phyloP scores from a whole-genome alignment of 2,329 filamentous ascomycete species.

The Bisporella sp. region DNA sequence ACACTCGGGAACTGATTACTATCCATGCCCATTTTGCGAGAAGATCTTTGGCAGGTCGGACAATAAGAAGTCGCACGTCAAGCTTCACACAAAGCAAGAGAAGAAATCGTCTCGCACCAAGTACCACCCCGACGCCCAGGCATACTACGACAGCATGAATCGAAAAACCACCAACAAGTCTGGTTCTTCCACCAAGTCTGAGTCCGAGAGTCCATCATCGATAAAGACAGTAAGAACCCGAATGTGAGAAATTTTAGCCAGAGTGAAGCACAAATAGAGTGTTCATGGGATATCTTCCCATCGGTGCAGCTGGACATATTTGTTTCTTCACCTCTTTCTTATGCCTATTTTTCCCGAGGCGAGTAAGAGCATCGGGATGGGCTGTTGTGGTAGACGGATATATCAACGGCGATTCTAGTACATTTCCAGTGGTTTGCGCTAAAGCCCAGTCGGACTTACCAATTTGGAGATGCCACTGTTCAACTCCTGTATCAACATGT shows the following conservation, averaged over 20 bases:
- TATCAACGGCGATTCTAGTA: not conserved
- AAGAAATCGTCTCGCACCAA: constrained; percentile 10
- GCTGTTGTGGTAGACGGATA: too few species aligned
- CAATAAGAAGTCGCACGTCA: constrained; percentile 19
- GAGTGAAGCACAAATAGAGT: not conserved
- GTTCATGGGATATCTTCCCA: not conserved
- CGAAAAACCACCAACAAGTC: constrained; percentile 1
- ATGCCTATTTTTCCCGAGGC: not conserved
- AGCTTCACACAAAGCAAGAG: constrained; percentile 8
- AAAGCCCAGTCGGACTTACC: not conserved
- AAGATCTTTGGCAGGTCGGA: constrained; percentile 17
- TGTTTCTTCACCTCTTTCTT: not conserved
- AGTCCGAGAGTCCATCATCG: not conserved
- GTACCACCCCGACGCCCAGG: constrained; percentile 5
- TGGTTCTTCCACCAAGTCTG: not conserved
- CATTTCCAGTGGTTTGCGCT: not conserved
- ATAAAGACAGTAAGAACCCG: not conserved
- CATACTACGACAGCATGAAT: constrained; percentile 1
- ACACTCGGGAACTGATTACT: constrained; percentile 20
- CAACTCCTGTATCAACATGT: not conserved
- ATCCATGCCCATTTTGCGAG: constrained; percentile 16
- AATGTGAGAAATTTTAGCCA: not conserved
- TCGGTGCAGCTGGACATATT: not conserved
- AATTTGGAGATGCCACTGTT: not conserved
- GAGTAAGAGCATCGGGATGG: too few species aligned